Evolutionary conservation across 768 basidiomycete genomes (phyloP).

Genomic region (Boletales sp.): DNA sequence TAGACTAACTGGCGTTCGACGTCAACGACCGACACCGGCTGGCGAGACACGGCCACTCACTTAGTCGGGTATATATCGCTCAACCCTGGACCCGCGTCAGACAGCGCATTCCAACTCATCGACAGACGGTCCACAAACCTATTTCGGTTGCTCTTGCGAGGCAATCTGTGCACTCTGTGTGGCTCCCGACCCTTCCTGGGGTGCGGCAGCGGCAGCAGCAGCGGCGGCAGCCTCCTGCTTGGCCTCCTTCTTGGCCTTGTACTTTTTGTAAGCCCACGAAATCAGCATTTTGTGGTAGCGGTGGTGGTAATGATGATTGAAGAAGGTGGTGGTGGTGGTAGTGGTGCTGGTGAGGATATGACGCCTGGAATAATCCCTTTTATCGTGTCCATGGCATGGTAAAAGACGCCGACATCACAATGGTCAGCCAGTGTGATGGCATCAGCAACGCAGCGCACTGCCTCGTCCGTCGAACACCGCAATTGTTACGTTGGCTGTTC

Average conservation of each 20-base stretch:
- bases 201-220: neutral
- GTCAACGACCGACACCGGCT: neutral
- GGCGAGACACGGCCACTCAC: neutral
- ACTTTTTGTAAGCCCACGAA: conserved; percentile 19
- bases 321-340: neutral
- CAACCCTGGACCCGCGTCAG: neutral
- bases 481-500: too few relatives aligned
- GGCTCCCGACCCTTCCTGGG: neutral
- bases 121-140: conserved; percentile 8
- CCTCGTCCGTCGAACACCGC: too few relatives aligned
- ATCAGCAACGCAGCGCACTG: neutral
- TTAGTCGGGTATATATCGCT: neutral
- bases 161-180: neutral
- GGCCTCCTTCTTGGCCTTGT: conserved; percentile 21
- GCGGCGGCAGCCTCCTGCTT: conserved; percentile 12
- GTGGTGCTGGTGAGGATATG: neutral
- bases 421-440: neutral
- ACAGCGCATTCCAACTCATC: too few relatives aligned
- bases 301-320: neutral
- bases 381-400: neutral
- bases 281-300: conserved; percentile 1
- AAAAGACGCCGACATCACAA: neutral
- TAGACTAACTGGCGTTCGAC: too few relatives aligned
- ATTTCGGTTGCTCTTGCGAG: conserved; percentile 1
- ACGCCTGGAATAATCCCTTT: neutral